phyloP scores from a whole-genome alignment of 352 stramenopile genomes.

The Phytopythium montanum region DNA sequence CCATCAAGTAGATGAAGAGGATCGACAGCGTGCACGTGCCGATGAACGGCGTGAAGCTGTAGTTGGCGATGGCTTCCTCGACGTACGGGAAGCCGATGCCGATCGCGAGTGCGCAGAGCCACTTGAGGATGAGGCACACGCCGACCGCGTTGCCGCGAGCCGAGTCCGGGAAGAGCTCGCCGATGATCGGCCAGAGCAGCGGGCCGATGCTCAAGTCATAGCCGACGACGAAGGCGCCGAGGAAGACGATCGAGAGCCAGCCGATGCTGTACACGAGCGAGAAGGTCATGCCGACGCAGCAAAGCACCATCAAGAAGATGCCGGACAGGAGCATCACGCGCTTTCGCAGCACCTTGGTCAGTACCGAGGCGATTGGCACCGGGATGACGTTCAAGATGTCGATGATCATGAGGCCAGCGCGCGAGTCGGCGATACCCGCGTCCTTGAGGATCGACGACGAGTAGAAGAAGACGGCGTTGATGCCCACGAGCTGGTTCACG shows the following conservation, averaged over 20 bases:
- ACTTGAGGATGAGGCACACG: slow-evolving; percentile 49
- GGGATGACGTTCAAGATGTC: slow-evolving; percentile 46
- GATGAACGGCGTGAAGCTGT: slow-evolving; percentile 51
- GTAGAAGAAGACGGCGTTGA: slow-evolving; percentile 70
- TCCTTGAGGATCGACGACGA: slow-evolving; percentile 54
- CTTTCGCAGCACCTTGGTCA: slow-evolving; percentile 33
- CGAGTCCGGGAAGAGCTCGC: slow-evolving; percentile 54
- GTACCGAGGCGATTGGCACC: slow-evolving; percentile 20
- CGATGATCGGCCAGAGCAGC: slow-evolving; percentile 41
- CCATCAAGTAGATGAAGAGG: slow-evolving; percentile 35
- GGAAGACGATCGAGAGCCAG: slow-evolving; percentile 41
- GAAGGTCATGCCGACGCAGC: slow-evolving; percentile 40
- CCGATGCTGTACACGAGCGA: slow-evolving; percentile 26
- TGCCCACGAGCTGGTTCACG: slow-evolving; percentile 57
- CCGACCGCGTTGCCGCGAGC: slow-evolving; percentile 33
- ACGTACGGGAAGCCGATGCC: slow-evolving; percentile 57
- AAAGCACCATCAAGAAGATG: slow-evolving; percentile 34
- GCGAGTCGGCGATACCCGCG: slow-evolving; percentile 41
- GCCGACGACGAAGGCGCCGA: slow-evolving; percentile 35
- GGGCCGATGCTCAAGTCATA: slow-evolving; percentile 55
- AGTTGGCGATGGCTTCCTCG: slow-evolving; percentile 36
- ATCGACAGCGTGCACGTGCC: slow-evolving; percentile 26
- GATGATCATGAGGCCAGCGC: slow-evolving; percentile 49
- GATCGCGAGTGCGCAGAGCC: slow-evolving; percentile 38
- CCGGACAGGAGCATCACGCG: slow-evolving; percentile 36